Percentiles rank a stretch among this genome's conserved stretches.
Conservation (phyloP, 2,329 filamentous ascomycete genomes). For the Xylaria multiplex region DNA sequence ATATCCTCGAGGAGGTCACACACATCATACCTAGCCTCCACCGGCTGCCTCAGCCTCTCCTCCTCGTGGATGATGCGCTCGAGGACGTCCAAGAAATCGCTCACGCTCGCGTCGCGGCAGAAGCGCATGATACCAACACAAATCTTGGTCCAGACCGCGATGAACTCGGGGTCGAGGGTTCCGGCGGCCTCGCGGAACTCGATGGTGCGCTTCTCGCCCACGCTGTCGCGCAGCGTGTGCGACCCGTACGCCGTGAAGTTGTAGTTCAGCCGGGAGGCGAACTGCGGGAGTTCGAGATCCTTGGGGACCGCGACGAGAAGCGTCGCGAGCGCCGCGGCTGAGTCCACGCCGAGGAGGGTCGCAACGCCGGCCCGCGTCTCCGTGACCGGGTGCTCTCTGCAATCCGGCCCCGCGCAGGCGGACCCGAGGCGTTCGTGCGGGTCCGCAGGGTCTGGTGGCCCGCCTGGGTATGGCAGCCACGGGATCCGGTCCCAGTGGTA, state of each 20-base stretch:
- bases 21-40: constrained; percentile 48
- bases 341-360: constrained; percentile 43
- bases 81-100: constrained; percentile 42
- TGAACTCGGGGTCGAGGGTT: constrained; percentile 50
- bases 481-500: constrained; percentile 32
- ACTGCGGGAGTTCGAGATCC: not conserved
- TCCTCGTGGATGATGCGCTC: constrained; percentile 46
- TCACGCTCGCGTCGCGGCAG: constrained; percentile 28
- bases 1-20: constrained; percentile 52
- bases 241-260: constrained; percentile 39
- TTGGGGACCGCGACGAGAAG: constrained; percentile 27
- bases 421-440: not conserved
- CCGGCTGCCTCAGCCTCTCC: constrained; percentile 36
- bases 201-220: constrained; percentile 37
- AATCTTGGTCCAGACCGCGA: constrained; percentile 50
- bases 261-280: constrained; percentile 39
- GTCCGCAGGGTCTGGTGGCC: constrained; percentile 16
- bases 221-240: not conserved
- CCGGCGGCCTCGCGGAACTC: constrained; percentile 54
- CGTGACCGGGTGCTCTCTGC: not conserved
- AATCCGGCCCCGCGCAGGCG: not conserved
- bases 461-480: constrained; percentile 30
- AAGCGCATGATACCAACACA: constrained; percentile 47
- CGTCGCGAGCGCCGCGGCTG: constrained; percentile 40
- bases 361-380: constrained; percentile 33